Evolutionary conservation across 1,284 basidiomycete genomes (phyloP).

Genomic region (Ustilago trichophora): DNA sequence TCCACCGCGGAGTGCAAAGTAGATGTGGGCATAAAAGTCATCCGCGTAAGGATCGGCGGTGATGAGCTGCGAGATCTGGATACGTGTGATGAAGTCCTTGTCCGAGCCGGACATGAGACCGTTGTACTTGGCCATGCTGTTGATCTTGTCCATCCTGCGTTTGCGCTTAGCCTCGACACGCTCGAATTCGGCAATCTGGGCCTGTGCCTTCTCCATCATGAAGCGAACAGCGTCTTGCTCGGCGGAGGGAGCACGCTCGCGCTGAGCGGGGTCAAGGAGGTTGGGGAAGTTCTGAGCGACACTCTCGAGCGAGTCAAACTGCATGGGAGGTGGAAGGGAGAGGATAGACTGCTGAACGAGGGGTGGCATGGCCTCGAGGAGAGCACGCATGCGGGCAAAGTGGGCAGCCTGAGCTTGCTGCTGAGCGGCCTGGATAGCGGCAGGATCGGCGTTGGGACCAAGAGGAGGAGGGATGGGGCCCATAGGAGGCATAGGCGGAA

Average conservation of each 20-base stretch:
- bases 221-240: slow-evolving; percentile 52
- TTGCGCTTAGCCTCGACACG: slow-evolving; percentile 52
- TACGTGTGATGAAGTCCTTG: slow-evolving; percentile 99
- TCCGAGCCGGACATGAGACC: slow-evolving; percentile 98
- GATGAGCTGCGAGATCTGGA: slow-evolving; percentile 97
- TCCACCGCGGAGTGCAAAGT: slow-evolving; percentile 81
- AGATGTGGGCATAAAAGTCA: slow-evolving; percentile 98
- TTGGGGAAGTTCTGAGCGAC: slow-evolving; percentile 56
- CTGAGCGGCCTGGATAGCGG: too few species aligned
- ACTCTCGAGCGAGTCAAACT: slow-evolving; percentile 61
- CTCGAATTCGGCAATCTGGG: slow-evolving; percentile 52
- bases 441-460: slow-evolving; percentile 26
- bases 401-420: slow-evolving; percentile 59
- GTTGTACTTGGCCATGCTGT: slow-evolving; percentile 85
- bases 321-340: slow-evolving; percentile 60
- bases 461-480: slow-evolving; percentile 17
- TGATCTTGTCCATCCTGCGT: slow-evolving; percentile 62
- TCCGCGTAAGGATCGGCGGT: slow-evolving; percentile 87
- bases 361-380: slow-evolving; percentile 60
- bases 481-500: slow-evolving; percentile 14
- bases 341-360: slow-evolving; percentile 59
- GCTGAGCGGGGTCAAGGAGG: slow-evolving; percentile 48
- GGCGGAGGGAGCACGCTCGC: slow-evolving; percentile 31
- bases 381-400: slow-evolving; percentile 58
- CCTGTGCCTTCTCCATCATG: slow-evolving; percentile 49